A percentile compares a stretch with the other conserved stretches of the same genome.
These are phyloP conservation scores for Hypoxylon rubiginosum DNA, from an alignment of 2,329 filamentous ascomycete species.

Conservation along the genomic window DNA sequence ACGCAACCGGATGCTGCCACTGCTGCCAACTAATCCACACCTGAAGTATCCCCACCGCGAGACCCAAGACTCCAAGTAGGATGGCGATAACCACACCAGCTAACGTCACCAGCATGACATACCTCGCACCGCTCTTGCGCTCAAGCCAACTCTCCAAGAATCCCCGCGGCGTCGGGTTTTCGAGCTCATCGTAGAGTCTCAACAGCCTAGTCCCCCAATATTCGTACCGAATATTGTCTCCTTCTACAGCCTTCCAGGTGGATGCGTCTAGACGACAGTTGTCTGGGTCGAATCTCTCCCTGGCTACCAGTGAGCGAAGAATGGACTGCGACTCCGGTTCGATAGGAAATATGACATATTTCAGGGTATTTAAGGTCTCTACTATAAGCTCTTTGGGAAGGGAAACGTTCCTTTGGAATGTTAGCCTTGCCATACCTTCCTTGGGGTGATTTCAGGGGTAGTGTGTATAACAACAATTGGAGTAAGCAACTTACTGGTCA, in stretches of 20 bases:
- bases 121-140: slow-evolving; percentile 12
- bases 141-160: slow-evolving; percentile 15
- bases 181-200: slow-evolving; percentile 24
- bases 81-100: slow-evolving; percentile 16
- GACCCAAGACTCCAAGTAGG: slow-evolving; percentile 7
- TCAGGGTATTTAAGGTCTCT: slow-evolving; percentile 47
- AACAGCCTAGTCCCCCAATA: slow-evolving; percentile 20
- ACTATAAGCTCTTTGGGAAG: slow-evolving; percentile 36
- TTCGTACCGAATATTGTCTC: slow-evolving; percentile 6
- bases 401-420: slow-evolving; percentile 13
- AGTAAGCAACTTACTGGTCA: no score
- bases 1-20: slow-evolving; percentile 10
- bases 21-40: slow-evolving; percentile 21
- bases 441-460: no score
- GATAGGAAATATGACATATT: slow-evolving; percentile 46
- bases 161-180: slow-evolving; percentile 24
- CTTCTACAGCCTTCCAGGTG: neutral
- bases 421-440: no score
- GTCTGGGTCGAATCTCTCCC: slow-evolving; percentile 36
- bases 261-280: neutral
- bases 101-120: slow-evolving; percentile 15
- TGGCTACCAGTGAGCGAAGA: slow-evolving; percentile 36
- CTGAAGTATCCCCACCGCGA: slow-evolving; percentile 14
- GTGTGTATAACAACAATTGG: no score
- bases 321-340: slow-evolving; percentile 39